Base-by-base conservation (phyloP, 495 filamentous ascomycete species). In the Baudoinia panamericana region DNA sequence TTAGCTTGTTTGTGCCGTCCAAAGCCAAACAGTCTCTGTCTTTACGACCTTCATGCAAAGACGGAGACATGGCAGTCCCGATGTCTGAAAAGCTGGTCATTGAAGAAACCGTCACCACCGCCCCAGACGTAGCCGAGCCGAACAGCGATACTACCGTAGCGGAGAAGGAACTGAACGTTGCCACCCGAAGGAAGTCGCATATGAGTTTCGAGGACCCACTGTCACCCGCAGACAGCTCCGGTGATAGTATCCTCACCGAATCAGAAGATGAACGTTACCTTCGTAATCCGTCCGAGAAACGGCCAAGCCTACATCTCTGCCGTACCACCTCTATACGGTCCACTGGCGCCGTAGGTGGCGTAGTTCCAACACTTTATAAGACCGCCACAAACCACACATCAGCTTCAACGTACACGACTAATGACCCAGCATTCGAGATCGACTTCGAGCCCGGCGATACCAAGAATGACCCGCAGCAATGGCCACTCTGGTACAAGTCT, bases 401-500 rank as follows among this genome's bases (percentile, higher is more conserved):
- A 27, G 31, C 15, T 7, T 8, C 41, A 15, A 41, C 41, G 5
- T 30, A n/a, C 27, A 46, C 38, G 6, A n/a, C 15, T 1, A 23
- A 8, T 10, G 43, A 75, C 46, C 74, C 80, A 1, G 69, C 72
- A 19, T 88, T 73, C 54, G 86, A 94, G 53, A 73, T 94, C 19
- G 72, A 73, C 46, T 87, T 82, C 59, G 71, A 74, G 15, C 66
- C 65, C 0, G 56, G 63, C 30, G 81, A 92, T 48, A 66, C 65
- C 2, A n/a, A n/a, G n/a, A 66, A 69, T 12, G 82, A 90, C 54
- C 84, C 86, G 13, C 66, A 68, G 46, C 83, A 86, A 55, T 93
- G 84, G 85, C 58, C 73, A 0, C 37, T 80, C 15, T 67, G 57
- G 59, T 83, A 84, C 57, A 79, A 78, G 37, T 63, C 65, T 25